Percentiles rank a stretch among this genome's conserved stretches.
Conservation (phyloP, 2,329 filamentous ascomycete species). For the Fusarium redolens region DNA sequence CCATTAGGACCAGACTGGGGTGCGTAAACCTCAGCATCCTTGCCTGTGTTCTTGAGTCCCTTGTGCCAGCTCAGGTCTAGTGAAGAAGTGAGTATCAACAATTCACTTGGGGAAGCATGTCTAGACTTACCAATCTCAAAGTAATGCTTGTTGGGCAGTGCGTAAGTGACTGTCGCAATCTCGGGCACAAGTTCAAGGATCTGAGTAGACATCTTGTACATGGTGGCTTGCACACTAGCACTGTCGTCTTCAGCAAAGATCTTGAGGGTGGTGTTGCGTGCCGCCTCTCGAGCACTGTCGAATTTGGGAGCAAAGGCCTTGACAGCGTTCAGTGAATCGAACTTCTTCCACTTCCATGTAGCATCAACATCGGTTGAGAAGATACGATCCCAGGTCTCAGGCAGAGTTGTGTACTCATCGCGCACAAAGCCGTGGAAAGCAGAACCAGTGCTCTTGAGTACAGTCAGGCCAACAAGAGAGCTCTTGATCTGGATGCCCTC, state of each 20-base stretch:
- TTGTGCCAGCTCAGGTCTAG: slow-evolving; percentile 97
- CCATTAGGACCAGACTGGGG: slow-evolving; percentile 95
- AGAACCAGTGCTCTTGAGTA: slow-evolving; percentile 96
- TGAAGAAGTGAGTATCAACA: slow-evolving; percentile 32
- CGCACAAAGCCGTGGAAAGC: slow-evolving; percentile 95
- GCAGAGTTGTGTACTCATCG: slow-evolving; percentile 91
- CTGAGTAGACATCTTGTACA: slow-evolving; percentile 97
- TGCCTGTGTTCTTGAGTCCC: slow-evolving; percentile 91
- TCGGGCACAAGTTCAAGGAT: slow-evolving; percentile 82
- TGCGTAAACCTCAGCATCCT: slow-evolving; percentile 94
- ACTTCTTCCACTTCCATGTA: slow-evolving; percentile 84
- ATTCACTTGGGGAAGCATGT: background rate
- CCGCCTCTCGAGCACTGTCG: slow-evolving; percentile 80
- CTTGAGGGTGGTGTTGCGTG: slow-evolving; percentile 88
- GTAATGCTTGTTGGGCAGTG: slow-evolving; percentile 97
- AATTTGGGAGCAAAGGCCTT: slow-evolving; percentile 73
- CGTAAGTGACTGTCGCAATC: slow-evolving; percentile 80
- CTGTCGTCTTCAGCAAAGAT: slow-evolving; percentile 91
- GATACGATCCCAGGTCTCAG: slow-evolving; percentile 94
- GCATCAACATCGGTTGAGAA: slow-evolving; percentile 93
- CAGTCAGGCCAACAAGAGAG: slow-evolving; percentile 82
- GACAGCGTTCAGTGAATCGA: slow-evolving; percentile 75
- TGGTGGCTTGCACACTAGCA: slow-evolving; percentile 93
- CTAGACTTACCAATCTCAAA: slow-evolving; percentile 85
- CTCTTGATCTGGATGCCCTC: slow-evolving; percentile 81